Base-by-base conservation (phyloP, 305 asterid species). In the Solanum hybrid region DNA sequence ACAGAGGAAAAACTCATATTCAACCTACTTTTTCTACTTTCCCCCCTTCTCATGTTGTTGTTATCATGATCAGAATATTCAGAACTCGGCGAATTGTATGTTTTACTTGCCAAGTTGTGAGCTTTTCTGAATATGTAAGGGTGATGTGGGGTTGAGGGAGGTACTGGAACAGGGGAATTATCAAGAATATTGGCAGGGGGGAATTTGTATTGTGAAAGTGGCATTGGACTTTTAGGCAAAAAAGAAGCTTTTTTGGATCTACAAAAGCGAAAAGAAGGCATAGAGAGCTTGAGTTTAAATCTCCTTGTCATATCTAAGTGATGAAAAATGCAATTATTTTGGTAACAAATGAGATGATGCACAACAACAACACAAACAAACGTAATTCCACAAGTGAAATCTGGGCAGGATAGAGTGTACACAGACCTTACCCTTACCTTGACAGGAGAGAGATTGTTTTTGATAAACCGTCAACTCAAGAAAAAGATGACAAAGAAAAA, bases 201-300 rank as follows among this genome's bases (percentile, higher is more conserved):
- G 34, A 77, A 89, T 5, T 88, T 32, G 89, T 65, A 83, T 29
- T 27, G 73, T 86, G 89, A 70, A 87, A 72, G 22, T 57, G 94
- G 92, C 29, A 87, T n/a, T 45, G 95, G 94, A 90, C 38, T 86
- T 38, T 89, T 88, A 37, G 95, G 93, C 92, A 92, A 78, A 11
- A 91, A 89, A 39, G 93, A 89, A 86, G 94, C 87, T 10, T 90
- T 90, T 27, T 91, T 95, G 34, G 96, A 93, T 32, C 96, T 95
- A 86, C 99, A 96, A 26, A 95, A 79, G 90, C 95, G 95, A 89
- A 96, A 87, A 80, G 96, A 95, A 37, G 94, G 90, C 80, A 95
- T 90, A 87, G 93, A 90, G 20, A 95, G 77, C 39, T 89, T 90
- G 75, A 93, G 91, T 89, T 94, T 96, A 90, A 91, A 93, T 87